phyloP scores from a whole-genome alignment of 352 stramenopile species.

The Phytophthora fragariaefolia region DNA sequence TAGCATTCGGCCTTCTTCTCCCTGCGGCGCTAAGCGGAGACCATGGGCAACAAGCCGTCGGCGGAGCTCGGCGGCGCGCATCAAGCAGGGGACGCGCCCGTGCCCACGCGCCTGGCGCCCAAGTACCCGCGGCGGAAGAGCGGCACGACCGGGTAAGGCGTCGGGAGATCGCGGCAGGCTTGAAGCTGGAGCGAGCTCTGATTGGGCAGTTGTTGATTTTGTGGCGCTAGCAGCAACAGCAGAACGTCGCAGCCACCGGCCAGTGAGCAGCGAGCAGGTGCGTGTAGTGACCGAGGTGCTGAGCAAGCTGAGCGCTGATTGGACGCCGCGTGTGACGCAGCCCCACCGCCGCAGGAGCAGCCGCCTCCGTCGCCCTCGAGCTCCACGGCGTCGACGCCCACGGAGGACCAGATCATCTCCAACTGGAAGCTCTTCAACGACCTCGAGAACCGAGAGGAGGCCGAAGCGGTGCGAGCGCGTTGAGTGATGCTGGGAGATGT shows the following conservation, averaged over 20 bases:
- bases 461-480: conserved; percentile 79
- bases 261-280: conserved; percentile 32
- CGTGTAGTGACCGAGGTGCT: conserved; percentile 12
- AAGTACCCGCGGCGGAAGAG: conserved; percentile 27
- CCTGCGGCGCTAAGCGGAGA: background rate
- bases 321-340: no score
- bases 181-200: conserved; percentile 14
- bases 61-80: conserved; percentile 13
- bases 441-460: conserved; percentile 86
- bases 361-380: conserved; percentile 32
- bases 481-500: no score
- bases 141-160: conserved; percentile 16
- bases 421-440: conserved; percentile 92
- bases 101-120: conserved; percentile 32
- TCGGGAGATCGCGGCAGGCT: no score
- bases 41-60: conserved; percentile 49
- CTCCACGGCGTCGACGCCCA: conserved; percentile 44
- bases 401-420: conserved; percentile 70
- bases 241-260: conserved; percentile 12
- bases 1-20: conserved; percentile 25
- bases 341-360: conserved; percentile 11
- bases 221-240: conserved; percentile 28
- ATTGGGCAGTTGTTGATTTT: background rate
- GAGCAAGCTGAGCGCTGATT: no score
- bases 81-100: background rate